phyloP scores from a whole-genome alignment of 805 yeast genomes.

The Cyberlindnera euphorbiiphila region DNA sequence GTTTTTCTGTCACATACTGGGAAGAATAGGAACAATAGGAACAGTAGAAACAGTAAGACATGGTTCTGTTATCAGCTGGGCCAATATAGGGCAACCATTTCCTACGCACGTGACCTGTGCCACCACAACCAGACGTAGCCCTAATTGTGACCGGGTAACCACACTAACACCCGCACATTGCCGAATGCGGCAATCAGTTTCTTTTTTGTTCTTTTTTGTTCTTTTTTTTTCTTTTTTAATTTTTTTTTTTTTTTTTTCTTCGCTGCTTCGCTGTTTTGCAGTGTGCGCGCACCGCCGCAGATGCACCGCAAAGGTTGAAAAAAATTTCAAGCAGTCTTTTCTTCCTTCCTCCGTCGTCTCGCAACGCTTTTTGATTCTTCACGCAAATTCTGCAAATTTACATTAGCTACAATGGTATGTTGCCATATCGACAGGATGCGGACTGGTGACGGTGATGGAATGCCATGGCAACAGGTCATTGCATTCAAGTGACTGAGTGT shows the following conservation, averaged over 20 bases:
- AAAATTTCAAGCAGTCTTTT: conserved; percentile 13
- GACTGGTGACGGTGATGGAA: too few species aligned
- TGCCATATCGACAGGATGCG: conserved; percentile 18
- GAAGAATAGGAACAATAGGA: too few species aligned
- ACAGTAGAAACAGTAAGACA: too few species aligned
- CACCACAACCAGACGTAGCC: too few species aligned
- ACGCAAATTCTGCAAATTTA: conserved; percentile 1
- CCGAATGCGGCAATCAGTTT: neutral
- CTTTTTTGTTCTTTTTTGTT: neutral
- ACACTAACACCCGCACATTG: neutral
- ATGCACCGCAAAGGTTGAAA: conserved; percentile 6
- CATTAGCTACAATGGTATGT: conserved; percentile 25
- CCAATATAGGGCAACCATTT: too few species aligned
- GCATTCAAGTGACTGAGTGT: too few species aligned
- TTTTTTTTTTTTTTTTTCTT: conserved; percentile 1
- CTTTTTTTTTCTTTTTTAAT: neutral
- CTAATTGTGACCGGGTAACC: too few species aligned
- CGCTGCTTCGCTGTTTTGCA: conserved; percentile 2
- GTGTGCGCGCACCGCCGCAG: neutral
- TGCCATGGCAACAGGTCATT: neutral
- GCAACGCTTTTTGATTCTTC: neutral
- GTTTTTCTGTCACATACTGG: too few species aligned
- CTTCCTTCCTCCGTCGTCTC: conserved; percentile 3
- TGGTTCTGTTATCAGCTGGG: too few species aligned
- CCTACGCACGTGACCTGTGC: too few species aligned